A percentile compares a stretch with the other conserved stretches of the same genome.
Conservation (phyloP, 805 yeast genomes). For the Clavispora fructus region DNA sequence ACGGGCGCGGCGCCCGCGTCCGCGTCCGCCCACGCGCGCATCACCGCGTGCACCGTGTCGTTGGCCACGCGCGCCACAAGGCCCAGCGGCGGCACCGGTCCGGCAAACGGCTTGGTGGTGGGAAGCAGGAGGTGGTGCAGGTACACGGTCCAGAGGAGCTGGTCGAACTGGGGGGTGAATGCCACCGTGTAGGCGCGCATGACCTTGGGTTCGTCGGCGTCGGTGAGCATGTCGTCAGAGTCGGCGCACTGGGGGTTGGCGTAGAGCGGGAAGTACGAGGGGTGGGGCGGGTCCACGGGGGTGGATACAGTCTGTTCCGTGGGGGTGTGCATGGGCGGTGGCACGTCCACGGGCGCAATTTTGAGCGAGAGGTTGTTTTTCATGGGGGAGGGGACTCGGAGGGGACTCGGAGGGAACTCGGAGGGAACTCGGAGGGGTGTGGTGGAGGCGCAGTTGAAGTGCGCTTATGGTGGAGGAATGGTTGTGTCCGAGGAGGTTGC, state of each 20-base stretch:
- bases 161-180: constrained; percentile 34
- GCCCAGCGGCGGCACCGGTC: constrained; percentile 40
- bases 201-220: constrained; percentile 30
- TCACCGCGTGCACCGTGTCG: constrained; percentile 30
- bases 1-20: constrained; percentile 5
- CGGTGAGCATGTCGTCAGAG: constrained; percentile 39
- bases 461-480: not conserved
- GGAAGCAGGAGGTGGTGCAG: constrained; percentile 34
- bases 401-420: too few relatives aligned
- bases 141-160: constrained; percentile 30
- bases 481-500: too few relatives aligned
- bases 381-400: too few relatives aligned
- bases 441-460: not conserved
- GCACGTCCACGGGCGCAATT: constrained; percentile 8
- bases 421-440: not conserved
- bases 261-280: constrained; percentile 19
- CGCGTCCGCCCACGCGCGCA: constrained; percentile 13
- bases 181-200: constrained; percentile 23
- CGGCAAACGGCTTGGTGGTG: constrained; percentile 42
- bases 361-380: constrained; percentile 32
- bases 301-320: constrained; percentile 39
- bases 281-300: constrained; percentile 29
- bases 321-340: constrained; percentile 24
- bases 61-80: constrained; percentile 40
- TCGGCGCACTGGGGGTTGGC: constrained; percentile 31